These are phyloP conservation scores for Peribolospora baueri DNA, from an alignment of 768 basidiomycete species.

Conservation along the genomic window DNA sequence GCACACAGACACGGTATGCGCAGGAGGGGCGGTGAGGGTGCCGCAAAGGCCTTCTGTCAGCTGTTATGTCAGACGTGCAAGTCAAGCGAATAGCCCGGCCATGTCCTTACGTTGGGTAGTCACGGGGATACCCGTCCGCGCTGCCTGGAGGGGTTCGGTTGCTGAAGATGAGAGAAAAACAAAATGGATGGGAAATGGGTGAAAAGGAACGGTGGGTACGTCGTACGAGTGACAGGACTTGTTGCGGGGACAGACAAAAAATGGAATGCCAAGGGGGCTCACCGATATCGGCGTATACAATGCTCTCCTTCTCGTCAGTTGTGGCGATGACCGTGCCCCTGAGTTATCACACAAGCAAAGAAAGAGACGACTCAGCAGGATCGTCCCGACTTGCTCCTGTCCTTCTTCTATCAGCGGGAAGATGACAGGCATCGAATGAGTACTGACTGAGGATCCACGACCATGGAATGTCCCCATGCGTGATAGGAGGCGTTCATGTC, in stretches of 20 bases:
- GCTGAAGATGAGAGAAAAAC: constrained; percentile 22
- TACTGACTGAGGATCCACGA: constrained; percentile 25
- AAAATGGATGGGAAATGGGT: neutral
- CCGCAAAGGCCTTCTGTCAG: too few species aligned
- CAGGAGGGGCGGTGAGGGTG: too few species aligned
- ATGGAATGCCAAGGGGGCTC: constrained; percentile 16
- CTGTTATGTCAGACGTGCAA: too few species aligned
- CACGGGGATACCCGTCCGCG: constrained; percentile 70
- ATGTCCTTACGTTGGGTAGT: constrained; percentile 39
- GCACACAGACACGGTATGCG: too few species aligned
- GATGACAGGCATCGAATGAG: neutral
- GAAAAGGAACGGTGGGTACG: too few species aligned
- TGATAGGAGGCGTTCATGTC: constrained; percentile 60
- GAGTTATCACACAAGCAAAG: neutral
- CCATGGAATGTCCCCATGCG: constrained; percentile 24
- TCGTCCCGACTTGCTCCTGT: constrained; percentile 49
- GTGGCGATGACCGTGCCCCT: constrained; percentile 55
- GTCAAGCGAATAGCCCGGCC: too few species aligned
- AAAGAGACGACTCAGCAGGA: constrained; percentile 27
- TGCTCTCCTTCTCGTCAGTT: constrained; percentile 51
- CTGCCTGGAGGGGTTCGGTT: constrained; percentile 36
- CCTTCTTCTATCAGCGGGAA: neutral
- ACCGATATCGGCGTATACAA: constrained; percentile 64
- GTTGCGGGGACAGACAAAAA: neutral
- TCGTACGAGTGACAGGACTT: neutral